Percentiles rank a stretch among this genome's conserved stretches.
Evolutionary conservation across 192 early-diverging fungal species (phyloP).

Genomic region (Umbelopsis sp.): DNA sequence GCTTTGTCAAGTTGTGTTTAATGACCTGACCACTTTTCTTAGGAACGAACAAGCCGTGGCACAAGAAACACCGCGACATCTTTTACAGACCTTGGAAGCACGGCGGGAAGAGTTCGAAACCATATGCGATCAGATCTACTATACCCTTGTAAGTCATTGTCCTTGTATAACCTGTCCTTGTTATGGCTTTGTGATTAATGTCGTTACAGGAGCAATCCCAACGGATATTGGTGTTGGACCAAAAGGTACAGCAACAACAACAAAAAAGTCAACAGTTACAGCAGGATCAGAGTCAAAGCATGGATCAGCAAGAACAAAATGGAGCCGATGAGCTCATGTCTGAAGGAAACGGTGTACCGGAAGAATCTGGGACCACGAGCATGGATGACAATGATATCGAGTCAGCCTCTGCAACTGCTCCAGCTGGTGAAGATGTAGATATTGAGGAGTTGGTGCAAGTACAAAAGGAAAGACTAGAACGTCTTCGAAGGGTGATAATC

Average conservation of each 20-base stretch:
- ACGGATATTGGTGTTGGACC: constrained; percentile 27
- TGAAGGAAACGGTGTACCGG: constrained; percentile 17
- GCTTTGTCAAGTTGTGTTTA: neutral
- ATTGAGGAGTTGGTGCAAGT: constrained; percentile 37
- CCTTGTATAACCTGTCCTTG: neutral
- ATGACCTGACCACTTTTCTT: neutral
- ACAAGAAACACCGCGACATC: neutral
- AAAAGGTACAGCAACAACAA: constrained; percentile 18
- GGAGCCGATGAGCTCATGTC: neutral
- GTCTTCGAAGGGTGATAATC: constrained; percentile 33
- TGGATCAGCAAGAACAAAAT: constrained; percentile 20
- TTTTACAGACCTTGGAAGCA: constrained; percentile 2
- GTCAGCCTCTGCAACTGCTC: neutral
- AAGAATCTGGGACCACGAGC: neutral
- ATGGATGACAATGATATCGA: neutral
- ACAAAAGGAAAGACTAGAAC: constrained; percentile 34
- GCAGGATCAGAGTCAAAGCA: constrained; percentile 17
- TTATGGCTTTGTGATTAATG: neutral
- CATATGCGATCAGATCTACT: constrained; percentile 43
- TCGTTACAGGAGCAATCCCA: constrained; percentile 37
- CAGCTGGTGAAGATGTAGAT: constrained; percentile 31
- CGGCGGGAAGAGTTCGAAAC: constrained; percentile 38
- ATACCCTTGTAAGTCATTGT: constrained; percentile 28
- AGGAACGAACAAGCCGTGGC: constrained; percentile 2
- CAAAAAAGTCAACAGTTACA: constrained; percentile 16